Evolutionary conservation across 2,329 filamentous ascomycete species (phyloP).

Genomic region (Alternaria sp.): DNA sequence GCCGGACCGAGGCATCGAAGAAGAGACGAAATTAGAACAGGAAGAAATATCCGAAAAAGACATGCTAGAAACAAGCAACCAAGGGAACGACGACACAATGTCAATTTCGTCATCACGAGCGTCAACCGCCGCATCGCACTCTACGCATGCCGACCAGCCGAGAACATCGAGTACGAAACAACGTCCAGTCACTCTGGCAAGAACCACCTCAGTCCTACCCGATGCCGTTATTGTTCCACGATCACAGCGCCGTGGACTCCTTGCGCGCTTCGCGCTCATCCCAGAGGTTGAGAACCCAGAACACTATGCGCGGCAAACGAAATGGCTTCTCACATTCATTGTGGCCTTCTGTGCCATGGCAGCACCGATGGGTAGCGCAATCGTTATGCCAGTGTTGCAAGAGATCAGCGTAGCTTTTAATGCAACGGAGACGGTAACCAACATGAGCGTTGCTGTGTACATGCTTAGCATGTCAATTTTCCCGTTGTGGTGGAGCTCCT

Average conservation of each 20-base stretch:
- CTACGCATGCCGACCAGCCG: slow-evolving; percentile 12
- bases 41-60: slow-evolving; percentile 13
- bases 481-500: slow-evolving; percentile 51
- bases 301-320: slow-evolving; percentile 73
- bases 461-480: slow-evolving; percentile 53
- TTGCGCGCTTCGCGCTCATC: slow-evolving; percentile 73
- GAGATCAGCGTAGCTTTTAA: slow-evolving; percentile 43
- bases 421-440: slow-evolving; percentile 44
- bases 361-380: slow-evolving; percentile 82
- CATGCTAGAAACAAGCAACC: neutral
- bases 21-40: neutral
- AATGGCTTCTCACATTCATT: slow-evolving; percentile 83
- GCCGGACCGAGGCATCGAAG: neutral
- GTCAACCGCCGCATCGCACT: slow-evolving; percentile 28
- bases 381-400: slow-evolving; percentile 68
- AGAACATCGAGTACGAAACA: neutral
- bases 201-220: slow-evolving; percentile 43
- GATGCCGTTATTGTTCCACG: slow-evolving; percentile 59
- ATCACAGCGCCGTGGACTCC: slow-evolving; percentile 70
- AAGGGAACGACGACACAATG: slow-evolving; percentile 21
- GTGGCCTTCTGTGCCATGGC: slow-evolving; percentile 78
- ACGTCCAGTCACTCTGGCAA: slow-evolving; percentile 27
- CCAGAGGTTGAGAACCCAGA: slow-evolving; percentile 80
- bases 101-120: slow-evolving; percentile 32
- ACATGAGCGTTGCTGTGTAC: slow-evolving; percentile 50